Evolutionary conservation across 2,329 filamentous ascomycete genomes (phyloP), one percentile per base, ranked within the genome.

Genomic region (Ascochyta lentis): DNA sequence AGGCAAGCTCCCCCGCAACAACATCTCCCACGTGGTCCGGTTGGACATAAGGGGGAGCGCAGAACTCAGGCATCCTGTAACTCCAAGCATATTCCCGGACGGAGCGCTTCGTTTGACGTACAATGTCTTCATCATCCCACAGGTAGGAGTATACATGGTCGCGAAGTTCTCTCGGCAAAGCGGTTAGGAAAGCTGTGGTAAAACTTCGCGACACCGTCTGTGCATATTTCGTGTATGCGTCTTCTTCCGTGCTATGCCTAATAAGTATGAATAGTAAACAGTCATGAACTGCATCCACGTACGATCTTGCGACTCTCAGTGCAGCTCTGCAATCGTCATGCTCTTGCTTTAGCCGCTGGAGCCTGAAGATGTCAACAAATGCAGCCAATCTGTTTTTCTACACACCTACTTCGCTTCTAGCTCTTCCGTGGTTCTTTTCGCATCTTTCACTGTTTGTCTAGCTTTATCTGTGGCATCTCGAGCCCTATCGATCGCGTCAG

Each of bases 241-340:
- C 15, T 37, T 55, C 46, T 35, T 55, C 52, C 22, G 23, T 35
- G 1, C 46, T 49, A 12, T 1, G 24, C 3, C 1, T 4, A 16
- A 26, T 55, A 9, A 49, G 45, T 33, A 29, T n/a, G 12, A n/a
- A 13, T 46, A 4, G 13, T 3, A 31, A 12, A 31, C 5, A 12
- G 10, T 5, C 12, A 15, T 12, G 10, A 12, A 5, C 4, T 12
- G 33, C 15, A 4, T 23, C n/a, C 0, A 86, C 88, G 76, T 85
- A 89, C 74, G 74, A 73, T 94, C 1, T 90, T 85, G 53, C 46
- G 19, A 29, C 41, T 27, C n/a, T 37, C 5, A 55, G 35, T 3
- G 29, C 53, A 26, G 16, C 26, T 8, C 45, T 42, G 42, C 53
- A 55, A 10, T 55, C 19, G 15, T 50, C 29, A 9, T 46, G 31